Conservation (phyloP, 345 rosid genomes). For the Stellera chamaejasme region DNA sequence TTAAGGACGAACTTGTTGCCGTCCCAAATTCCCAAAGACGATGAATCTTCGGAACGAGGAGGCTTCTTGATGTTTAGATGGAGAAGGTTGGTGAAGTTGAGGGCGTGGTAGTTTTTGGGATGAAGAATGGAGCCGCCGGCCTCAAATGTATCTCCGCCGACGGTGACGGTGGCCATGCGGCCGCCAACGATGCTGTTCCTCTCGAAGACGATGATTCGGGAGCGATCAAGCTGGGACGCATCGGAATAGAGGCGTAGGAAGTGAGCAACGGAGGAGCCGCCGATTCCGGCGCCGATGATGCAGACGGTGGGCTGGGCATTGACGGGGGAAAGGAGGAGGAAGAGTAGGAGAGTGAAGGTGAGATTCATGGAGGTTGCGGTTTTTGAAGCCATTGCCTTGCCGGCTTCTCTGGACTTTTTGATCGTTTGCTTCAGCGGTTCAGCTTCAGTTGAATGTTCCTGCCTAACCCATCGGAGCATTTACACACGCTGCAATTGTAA, state of each 20-base stretch:
- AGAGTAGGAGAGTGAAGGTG: conserved; percentile 17
- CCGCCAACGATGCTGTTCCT: conserved; percentile 71
- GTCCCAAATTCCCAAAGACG: conserved; percentile 73
- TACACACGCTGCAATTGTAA: too few relatives aligned
- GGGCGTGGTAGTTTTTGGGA: conserved; percentile 73
- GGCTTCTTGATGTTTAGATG: conserved; percentile 39
- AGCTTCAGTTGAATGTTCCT: too few relatives aligned
- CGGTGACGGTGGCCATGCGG: conserved; percentile 65
- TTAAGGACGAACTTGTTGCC: conserved; percentile 59
- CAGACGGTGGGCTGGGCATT: conserved; percentile 40
- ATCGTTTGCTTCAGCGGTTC: too few relatives aligned
- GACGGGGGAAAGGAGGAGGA: conserved; percentile 18
- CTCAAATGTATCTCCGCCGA: conserved; percentile 64
- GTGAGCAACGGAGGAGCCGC: conserved; percentile 84
- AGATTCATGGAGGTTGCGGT: neutral
- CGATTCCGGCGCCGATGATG: conserved; percentile 85
- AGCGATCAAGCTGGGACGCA: conserved; percentile 8
- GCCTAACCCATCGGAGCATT: too few relatives aligned
- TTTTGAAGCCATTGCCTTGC: neutral
- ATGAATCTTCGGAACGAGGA: conserved; percentile 32
- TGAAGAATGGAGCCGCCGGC: conserved; percentile 92
- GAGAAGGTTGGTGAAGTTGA: conserved; percentile 44
- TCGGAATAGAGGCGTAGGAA: conserved; percentile 62
- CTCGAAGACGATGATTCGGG: conserved; percentile 53
- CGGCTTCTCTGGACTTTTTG: too few relatives aligned